Base-by-base conservation (phyloP, 371 early-diverging fungal species). In the Mortierella sp. region DNA sequence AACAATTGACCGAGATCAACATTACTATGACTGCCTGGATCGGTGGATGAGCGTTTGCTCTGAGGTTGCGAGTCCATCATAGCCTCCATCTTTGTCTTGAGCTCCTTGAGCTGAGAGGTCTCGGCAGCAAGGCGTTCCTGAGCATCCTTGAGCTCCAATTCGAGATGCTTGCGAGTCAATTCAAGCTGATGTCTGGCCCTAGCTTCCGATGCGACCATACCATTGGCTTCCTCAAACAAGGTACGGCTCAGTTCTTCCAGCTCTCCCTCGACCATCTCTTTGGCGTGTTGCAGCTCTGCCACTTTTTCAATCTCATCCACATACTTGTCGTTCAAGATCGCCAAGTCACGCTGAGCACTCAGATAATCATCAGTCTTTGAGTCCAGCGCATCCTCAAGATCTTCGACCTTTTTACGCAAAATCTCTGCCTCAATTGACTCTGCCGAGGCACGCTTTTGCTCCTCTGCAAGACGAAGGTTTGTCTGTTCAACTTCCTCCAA, bases 151-250 rank as follows among this genome's bases (percentile, higher is more conserved):
- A 94, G 86, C 66, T 91, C 89, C 34, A 87, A 87, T 63, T 90
- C 87, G 26, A 90, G 83, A 35, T 89, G 88, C 43, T 84, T 86
- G 53, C 88, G 87, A 15, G 88, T 86, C 26, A 89, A 60, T 61
- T 92, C 89, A 31, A 89, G 75, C 31, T 89, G 86, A 64, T 90
- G 82, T 61, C 90, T 84, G 51, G 89, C 89, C 62, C 92, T 83
- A 49, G 93, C 92, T 73, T 97, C 97, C 19, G 91, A 85, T 2
- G 96, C 93, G 13, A 98, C 98, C 93, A 98, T 91, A 3, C 86
- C 89, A 66, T 98, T 97, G 0, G 98, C 98, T 82, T 97, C 95
- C 70, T 97, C 96, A 85, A 98, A 97, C 42, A 98, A 83, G 62
- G 89, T 88, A 45, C 93, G 88, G 29, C 95, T 96, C 54, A 97